Percentiles rank a stretch among this genome's conserved stretches.
Evolutionary conservation across 805 yeast genomes (phyloP).

Genomic region (Candida insectalens): DNA sequence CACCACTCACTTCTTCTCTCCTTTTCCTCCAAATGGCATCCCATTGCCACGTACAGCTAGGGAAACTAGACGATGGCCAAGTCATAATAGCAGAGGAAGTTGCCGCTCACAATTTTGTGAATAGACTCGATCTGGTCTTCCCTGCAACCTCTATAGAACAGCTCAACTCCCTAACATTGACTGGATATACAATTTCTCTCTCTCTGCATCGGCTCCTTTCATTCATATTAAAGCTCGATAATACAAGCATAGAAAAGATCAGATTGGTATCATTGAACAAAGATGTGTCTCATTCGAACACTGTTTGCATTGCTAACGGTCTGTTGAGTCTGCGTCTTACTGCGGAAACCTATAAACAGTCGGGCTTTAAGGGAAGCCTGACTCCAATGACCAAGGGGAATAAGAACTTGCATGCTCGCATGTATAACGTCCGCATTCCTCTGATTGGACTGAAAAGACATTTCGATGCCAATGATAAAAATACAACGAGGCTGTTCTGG

Average conservation of each 20-base stretch:
- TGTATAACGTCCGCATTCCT: slow-evolving; percentile 17
- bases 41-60: slow-evolving; percentile 13
- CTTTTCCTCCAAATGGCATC: no score
- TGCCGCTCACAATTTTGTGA: slow-evolving; percentile 19
- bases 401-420: slow-evolving; percentile 9
- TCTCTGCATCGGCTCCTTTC: background rate
- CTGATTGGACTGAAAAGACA: slow-evolving; percentile 3
- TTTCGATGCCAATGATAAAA: slow-evolving; percentile 8
- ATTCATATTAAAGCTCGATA: background rate
- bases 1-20: no score
- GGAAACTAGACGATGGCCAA: slow-evolving; percentile 1
- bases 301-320: slow-evolving; percentile 20
- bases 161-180: background rate
- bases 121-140: slow-evolving; percentile 14
- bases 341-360: slow-evolving; percentile 18
- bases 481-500: slow-evolving; percentile 22
- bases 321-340: slow-evolving; percentile 21
- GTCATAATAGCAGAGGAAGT: slow-evolving; percentile 2
- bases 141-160: background rate
- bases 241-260: slow-evolving; percentile 1
- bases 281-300: slow-evolving; percentile 23
- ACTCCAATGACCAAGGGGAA: slow-evolving; percentile 19
- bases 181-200: background rate
- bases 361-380: slow-evolving; percentile 25
- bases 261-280: slow-evolving; percentile 9